Evolutionary conservation across 805 yeast species (phyloP).

Genomic region (Pichia sporocuriosa): DNA sequence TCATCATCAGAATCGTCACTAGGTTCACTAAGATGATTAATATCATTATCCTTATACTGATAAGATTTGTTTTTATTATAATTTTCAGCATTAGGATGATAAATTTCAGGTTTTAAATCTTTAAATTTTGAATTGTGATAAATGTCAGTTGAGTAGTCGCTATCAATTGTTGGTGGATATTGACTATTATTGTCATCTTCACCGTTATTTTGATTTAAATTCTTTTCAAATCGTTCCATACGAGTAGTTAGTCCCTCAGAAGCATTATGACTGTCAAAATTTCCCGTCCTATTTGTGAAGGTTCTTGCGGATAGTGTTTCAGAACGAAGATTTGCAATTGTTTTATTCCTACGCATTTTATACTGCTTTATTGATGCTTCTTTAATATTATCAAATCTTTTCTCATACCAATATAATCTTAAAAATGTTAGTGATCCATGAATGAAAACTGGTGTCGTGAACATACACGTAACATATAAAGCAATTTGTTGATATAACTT

Average conservation of each 20-base stretch:
- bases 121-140: too few species aligned
- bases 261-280: slow-evolving; percentile 24
- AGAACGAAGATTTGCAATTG: slow-evolving; percentile 46
- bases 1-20: slow-evolving; percentile 29
- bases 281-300: slow-evolving; percentile 8
- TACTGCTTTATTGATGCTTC: slow-evolving; percentile 70
- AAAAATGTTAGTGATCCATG: slow-evolving; percentile 72
- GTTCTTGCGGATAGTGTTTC: slow-evolving; percentile 23
- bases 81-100: too few species aligned
- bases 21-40: slow-evolving; percentile 37
- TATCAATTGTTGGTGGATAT: too few species aligned
- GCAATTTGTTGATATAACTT: slow-evolving; percentile 74
- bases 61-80: background rate
- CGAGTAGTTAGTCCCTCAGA: slow-evolving; percentile 21
- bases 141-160: too few species aligned
- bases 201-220: background rate
- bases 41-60: background rate
- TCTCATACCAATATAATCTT: slow-evolving; percentile 84
- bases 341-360: slow-evolving; percentile 74
- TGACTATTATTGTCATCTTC: background rate
- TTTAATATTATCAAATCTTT: slow-evolving; percentile 77
- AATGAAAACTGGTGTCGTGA: slow-evolving; percentile 84
- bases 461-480: slow-evolving; percentile 52
- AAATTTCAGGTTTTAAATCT: too few species aligned
- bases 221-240: slow-evolving; percentile 8